Evolutionary conservation across 768 basidiomycete species (phyloP), one percentile per base, ranked within the genome.

Genomic region (Cyclocybe cylindracea): DNA sequence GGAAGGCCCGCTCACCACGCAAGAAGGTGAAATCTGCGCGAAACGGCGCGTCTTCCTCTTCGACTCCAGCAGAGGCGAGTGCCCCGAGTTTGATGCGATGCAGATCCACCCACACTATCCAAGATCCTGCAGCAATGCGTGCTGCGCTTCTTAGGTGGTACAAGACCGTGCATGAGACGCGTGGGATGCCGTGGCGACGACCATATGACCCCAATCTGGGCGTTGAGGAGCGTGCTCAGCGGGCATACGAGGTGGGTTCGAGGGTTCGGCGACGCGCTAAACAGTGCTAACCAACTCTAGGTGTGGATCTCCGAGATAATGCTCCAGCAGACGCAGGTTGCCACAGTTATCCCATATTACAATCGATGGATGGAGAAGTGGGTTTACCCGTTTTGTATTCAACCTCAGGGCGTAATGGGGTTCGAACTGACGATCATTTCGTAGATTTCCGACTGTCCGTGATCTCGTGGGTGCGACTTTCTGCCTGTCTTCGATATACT

Each of bases 281-380:
- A 52, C 11, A 39, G 34, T 18, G 44, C 35, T 45, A 31, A 44
- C 18, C 47, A 33, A 46, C 19, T 29, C 11, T 58, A 90, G 90
- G 89, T 93, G 19, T 92, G 91, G 89, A 78, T 94, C 18, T 91
- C 87, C 10, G 93, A 98, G 71, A 86, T 97, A 51, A 97, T 97
- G 95, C 77, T 95, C 2, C 95, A 98, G 68, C 95, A 98, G 69
- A 98, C 95, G 0, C 94, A 96, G 66, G 94, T 97, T 33, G 78
- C 71, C 4, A 94, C 93, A 1, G 94, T 96, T n/a, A 93, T 95
- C 59, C 90, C 90, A 1, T 98, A 97, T 69, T 98, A 91, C 68
- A 85, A 82, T 46, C 79, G 80, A 18, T 98, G 94, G 94, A 91
- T 95, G 79, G 73, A 76, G 58, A 86, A 77, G 90, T 91, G 55